phyloP scores from a whole-genome alignment of 202 grass and related monocot species.

The Eragrostis tef region DNA sequence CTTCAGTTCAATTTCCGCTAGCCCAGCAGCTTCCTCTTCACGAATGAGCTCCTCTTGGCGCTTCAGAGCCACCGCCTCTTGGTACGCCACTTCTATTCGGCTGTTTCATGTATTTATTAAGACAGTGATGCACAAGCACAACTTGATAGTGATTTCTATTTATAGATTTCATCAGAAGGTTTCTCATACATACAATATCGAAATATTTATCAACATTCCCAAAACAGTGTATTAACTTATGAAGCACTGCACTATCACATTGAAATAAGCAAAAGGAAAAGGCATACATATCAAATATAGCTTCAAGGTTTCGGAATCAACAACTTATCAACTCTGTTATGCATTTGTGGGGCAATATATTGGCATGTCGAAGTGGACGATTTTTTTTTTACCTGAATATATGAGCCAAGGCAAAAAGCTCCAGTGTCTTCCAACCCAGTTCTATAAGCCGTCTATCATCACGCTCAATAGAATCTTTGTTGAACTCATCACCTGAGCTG shows the following conservation, averaged over 20 bases:
- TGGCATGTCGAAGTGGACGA: constrained; percentile 26
- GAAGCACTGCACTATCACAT: not conserved
- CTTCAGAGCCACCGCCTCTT: constrained; percentile 94
- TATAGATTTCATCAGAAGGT: constrained; percentile 34
- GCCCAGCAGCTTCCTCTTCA: constrained; percentile 90
- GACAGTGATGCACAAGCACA: constrained; percentile 11
- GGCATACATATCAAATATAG: not conserved
- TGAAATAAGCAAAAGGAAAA: constrained; percentile 38
- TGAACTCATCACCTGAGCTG: constrained; percentile 80
- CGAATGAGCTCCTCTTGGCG: constrained; percentile 99
- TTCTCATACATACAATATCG: constrained; percentile 36
- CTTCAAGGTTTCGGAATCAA: not conserved
- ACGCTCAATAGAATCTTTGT: constrained; percentile 78
- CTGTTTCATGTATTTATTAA: constrained; percentile 57
- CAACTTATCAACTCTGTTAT: not conserved
- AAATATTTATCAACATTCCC: constrained; percentile 25
- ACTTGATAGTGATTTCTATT: not conserved
- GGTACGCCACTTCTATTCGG: constrained; percentile 92
- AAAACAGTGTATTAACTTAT: constrained; percentile 23
- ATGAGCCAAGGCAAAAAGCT: constrained; percentile 78
- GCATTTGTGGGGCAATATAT: constrained; percentile 33
- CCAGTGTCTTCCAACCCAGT: constrained; percentile 77
- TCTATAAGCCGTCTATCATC: constrained; percentile 81
- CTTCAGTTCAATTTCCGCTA: constrained; percentile 84
- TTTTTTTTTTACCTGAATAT: constrained; percentile 72